These are phyloP conservation scores for Xanthoconium stramineum DNA, from an alignment of 768 basidiomycete species.

Conservation along the genomic window DNA sequence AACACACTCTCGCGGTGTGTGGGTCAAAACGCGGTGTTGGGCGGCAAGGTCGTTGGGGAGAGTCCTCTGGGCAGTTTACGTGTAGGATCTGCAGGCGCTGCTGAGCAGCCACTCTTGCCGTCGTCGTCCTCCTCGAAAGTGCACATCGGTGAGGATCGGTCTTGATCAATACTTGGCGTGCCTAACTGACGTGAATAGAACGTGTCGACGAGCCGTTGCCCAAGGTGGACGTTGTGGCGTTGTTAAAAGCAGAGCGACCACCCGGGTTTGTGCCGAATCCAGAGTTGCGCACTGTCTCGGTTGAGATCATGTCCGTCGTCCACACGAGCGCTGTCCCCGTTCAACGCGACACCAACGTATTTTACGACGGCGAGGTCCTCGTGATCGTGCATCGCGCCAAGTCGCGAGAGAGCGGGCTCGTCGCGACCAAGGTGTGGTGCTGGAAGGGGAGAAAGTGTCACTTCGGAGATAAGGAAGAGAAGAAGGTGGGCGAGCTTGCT, in stretches of 20 bases:
- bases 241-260: conserved; percentile 35
- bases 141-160: conserved; percentile 32
- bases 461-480: conserved; percentile 57
- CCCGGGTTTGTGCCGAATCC: conserved; percentile 23
- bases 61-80: conserved; percentile 12
- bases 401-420: conserved; percentile 60
- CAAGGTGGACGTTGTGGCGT: conserved; percentile 42
- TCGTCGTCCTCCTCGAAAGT: conserved; percentile 17
- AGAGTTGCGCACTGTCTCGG: conserved; percentile 58
- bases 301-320: conserved; percentile 63
- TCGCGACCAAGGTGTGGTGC: conserved; percentile 67
- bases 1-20: conserved; percentile 45
- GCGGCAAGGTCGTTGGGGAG: conserved; percentile 7
- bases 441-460: conserved; percentile 64
- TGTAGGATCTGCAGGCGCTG: not conserved
- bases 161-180: not conserved
- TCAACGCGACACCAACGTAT: conserved; percentile 46
- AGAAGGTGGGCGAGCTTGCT: conserved; percentile 67
- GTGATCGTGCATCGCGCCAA: conserved; percentile 70
- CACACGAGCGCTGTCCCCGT: conserved; percentile 49
- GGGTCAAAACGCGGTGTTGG: conserved; percentile 2
- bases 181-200: conserved; percentile 26
- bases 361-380: conserved; percentile 73
- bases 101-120: not conserved
- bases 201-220: conserved; percentile 45